Evolutionary conservation across 1,284 basidiomycete genomes (phyloP).

Genomic region (Fomitopsis palustris): DNA sequence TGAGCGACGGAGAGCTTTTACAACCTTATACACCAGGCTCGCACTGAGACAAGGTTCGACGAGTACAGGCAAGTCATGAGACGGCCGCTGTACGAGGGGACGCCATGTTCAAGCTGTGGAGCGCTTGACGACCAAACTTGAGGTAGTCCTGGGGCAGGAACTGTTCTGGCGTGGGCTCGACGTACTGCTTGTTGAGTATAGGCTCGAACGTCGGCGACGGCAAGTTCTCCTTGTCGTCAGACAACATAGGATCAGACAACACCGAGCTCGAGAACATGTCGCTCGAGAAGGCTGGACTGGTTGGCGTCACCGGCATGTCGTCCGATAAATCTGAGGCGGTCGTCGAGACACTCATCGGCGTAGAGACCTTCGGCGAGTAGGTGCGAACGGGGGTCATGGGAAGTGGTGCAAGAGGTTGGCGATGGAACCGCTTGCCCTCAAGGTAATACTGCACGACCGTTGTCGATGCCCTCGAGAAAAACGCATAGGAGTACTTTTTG

Average conservation of each 20-base stretch:
- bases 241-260: constrained; percentile 27
- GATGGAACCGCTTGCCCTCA: constrained; percentile 66
- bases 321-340: constrained; percentile 72
- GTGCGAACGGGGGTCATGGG: constrained; percentile 72
- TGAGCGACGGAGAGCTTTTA: constrained; percentile 29
- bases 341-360: constrained; percentile 70
- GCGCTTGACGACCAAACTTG: constrained; percentile 64
- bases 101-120: constrained; percentile 59
- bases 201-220: constrained; percentile 59
- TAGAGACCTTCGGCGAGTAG: constrained; percentile 52
- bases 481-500: constrained; percentile 96
- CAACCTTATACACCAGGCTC: constrained; percentile 26
- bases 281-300: constrained; percentile 50
- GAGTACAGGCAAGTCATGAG: constrained; percentile 36
- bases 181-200: constrained; percentile 62
- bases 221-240: constrained; percentile 79
- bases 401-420: constrained; percentile 45
- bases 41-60: constrained; percentile 13
- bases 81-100: constrained; percentile 56
- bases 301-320: constrained; percentile 78
- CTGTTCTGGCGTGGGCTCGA: constrained; percentile 67
- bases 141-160: constrained; percentile 78
- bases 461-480: constrained; percentile 93
- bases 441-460: constrained; percentile 92
- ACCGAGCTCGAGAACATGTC: constrained; percentile 45